phyloP scores from a whole-genome alignment of 2,329 filamentous ascomycete species.

The Waltergamsia citrina region DNA sequence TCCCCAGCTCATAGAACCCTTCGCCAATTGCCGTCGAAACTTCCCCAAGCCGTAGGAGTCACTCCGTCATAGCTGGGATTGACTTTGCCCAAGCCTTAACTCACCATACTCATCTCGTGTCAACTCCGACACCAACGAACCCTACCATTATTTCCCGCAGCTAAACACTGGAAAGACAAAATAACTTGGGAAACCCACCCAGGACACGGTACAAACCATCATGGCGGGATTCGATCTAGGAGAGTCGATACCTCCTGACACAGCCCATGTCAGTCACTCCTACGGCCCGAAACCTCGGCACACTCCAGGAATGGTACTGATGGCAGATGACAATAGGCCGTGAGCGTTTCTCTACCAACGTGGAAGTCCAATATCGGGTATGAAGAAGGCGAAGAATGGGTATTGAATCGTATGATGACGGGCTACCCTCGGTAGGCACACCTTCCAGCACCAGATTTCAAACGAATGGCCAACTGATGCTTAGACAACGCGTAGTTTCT shows the following conservation, averaged over 20 bases:
- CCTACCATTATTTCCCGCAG: not conserved
- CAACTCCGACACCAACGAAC: too few species aligned
- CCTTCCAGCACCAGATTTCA: not conserved
- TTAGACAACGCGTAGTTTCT: slow-evolving; percentile 58
- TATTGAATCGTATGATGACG: slow-evolving; percentile 74
- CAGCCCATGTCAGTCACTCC: slow-evolving; percentile 52
- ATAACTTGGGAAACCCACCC: too few species aligned
- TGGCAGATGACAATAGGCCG: too few species aligned
- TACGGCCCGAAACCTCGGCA: not conserved
- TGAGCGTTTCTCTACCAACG: slow-evolving; percentile 91
- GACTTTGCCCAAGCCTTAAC: too few species aligned
- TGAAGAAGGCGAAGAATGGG: slow-evolving; percentile 84
- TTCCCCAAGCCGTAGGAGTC: too few species aligned
- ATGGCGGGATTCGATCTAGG: slow-evolving; percentile 49
- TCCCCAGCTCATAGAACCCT: too few species aligned
- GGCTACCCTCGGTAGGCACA: slow-evolving; percentile 71
- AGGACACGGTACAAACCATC: too few species aligned
- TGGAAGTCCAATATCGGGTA: slow-evolving; percentile 89
- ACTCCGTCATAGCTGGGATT: too few species aligned
- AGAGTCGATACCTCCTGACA: slow-evolving; percentile 68
- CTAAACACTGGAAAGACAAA: too few species aligned
- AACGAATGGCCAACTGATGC: not conserved
- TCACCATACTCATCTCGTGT: too few species aligned
- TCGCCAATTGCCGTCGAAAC: too few species aligned
- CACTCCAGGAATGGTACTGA: not conserved